A percentile compares a stretch with the other conserved stretches of the same genome.
These are phyloP conservation scores for Trichoderma brevicompactum DNA, from an alignment of 2,329 filamentous ascomycete species.

Conservation along the genomic window DNA sequence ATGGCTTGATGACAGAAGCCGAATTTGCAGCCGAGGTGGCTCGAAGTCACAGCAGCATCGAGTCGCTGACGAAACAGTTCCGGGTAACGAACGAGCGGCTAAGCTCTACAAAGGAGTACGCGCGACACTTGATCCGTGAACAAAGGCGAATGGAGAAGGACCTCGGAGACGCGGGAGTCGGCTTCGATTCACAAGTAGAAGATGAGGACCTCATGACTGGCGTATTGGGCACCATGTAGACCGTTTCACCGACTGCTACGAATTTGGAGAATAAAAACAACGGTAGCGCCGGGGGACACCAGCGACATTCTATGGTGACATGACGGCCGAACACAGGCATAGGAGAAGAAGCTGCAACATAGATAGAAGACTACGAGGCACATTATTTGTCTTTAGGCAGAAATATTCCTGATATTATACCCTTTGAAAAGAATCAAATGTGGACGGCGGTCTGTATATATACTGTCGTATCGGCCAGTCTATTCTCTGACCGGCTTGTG, in stretches of 20 bases:
- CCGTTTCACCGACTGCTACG: background rate
- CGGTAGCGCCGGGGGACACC: background rate
- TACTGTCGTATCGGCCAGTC: background rate
- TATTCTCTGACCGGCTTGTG: background rate
- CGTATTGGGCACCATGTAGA: conserved; percentile 36
- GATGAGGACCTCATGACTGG: conserved; percentile 67
- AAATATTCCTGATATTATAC: background rate
- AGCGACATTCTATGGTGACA: background rate
- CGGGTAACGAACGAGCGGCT: conserved; percentile 59
- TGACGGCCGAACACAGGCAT: background rate
- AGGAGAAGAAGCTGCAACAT: background rate
- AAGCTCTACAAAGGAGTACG: conserved; percentile 60
- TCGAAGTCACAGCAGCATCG: conserved; percentile 48
- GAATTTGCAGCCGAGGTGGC: conserved; percentile 56
- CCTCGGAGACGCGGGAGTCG: conserved; percentile 40
- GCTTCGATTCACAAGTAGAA: conserved; percentile 55
- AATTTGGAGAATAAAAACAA: background rate
- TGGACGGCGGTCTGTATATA: background rate
- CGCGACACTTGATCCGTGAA: conserved; percentile 53
- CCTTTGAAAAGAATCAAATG: background rate
- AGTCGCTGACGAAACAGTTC: conserved; percentile 53
- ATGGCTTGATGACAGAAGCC: conserved; percentile 52
- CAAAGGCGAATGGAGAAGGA: conserved; percentile 54
- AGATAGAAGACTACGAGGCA: conserved; percentile 7
- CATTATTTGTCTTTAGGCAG: background rate